Evolutionary conservation across 2,329 filamentous ascomycete genomes (phyloP).

Genomic region (Colletotrichum cuscutae): DNA sequence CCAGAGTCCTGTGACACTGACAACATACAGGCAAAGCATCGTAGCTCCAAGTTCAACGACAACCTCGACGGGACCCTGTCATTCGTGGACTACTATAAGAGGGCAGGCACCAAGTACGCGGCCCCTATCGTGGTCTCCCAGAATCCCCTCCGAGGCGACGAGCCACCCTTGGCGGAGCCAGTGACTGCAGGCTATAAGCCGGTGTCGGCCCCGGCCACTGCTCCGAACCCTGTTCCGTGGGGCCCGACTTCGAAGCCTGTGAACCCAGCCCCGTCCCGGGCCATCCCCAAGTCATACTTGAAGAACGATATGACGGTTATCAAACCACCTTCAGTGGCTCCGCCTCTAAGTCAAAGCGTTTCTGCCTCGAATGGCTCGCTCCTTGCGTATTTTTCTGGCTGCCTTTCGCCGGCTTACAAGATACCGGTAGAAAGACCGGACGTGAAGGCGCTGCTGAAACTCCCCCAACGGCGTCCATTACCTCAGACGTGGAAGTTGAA

Average conservation of each 20-base stretch:
- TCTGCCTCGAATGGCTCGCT: not conserved
- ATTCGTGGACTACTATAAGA: slow-evolving; percentile 36
- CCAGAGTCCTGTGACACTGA: not conserved
- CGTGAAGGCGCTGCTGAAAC: slow-evolving; percentile 20
- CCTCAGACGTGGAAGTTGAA: slow-evolving; percentile 8
- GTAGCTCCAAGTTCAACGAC: slow-evolving; percentile 46
- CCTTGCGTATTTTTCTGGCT: not conserved
- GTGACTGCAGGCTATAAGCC: not conserved
- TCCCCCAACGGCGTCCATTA: slow-evolving; percentile 3
- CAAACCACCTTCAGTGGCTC: too few species aligned
- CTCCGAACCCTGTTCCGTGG: not conserved
- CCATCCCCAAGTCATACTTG: too few species aligned
- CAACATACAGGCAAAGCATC: slow-evolving; percentile 34
- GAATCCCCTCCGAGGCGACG: slow-evolving; percentile 35
- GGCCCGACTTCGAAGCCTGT: not conserved
- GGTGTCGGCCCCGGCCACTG: not conserved
- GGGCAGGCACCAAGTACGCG: not conserved
- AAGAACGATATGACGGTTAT: too few species aligned
- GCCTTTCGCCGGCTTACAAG: not conserved
- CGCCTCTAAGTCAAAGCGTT: too few species aligned
- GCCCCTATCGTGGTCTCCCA: slow-evolving; percentile 41
- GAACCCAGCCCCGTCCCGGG: too few species aligned
- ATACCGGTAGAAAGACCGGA: slow-evolving; percentile 23
- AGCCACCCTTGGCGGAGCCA: slow-evolving; percentile 36
- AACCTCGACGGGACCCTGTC: slow-evolving; percentile 53